phyloP scores from a whole-genome alignment of 169 alveolate genomes.

The Eimeria falciformis region DNA sequence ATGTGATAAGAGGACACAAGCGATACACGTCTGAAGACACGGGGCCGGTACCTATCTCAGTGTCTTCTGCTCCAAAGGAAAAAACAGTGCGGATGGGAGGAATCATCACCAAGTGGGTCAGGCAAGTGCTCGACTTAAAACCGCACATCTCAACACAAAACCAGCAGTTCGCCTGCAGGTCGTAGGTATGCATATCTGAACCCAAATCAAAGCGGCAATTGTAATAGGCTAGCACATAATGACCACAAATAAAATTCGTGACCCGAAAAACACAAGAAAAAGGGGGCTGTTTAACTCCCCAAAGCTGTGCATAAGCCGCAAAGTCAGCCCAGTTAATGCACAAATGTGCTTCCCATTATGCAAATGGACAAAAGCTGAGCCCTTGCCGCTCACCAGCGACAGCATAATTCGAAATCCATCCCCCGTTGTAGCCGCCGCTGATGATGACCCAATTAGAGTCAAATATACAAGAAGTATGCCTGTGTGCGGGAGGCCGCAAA shows the following conservation, averaged over 20 bases:
- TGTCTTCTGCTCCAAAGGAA: slow-evolving; percentile 71
- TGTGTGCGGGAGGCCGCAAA: background rate
- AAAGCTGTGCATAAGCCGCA: background rate
- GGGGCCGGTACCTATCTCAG: slow-evolving; percentile 37
- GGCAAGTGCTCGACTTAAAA: background rate
- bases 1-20: slow-evolving; percentile 65
- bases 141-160: slow-evolving; percentile 42
- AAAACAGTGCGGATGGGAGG: slow-evolving; percentile 48
- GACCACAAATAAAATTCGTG: background rate
- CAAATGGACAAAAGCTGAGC: too few relatives aligned
- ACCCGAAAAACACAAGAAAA: background rate
- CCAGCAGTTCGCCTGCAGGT: slow-evolving; percentile 77
- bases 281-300: background rate
- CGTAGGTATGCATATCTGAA: slow-evolving; percentile 72
- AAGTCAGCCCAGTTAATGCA: background rate
- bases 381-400: slow-evolving; percentile 36
- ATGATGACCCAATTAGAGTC: slow-evolving; percentile 68
- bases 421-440: slow-evolving; percentile 71
- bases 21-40: slow-evolving; percentile 72
- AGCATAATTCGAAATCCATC: slow-evolving; percentile 61
- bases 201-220: background rate
- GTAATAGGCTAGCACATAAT: background rate
- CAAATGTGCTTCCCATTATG: background rate
- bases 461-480: slow-evolving; percentile 68
- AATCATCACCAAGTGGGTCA: slow-evolving; percentile 53